A percentile compares a stretch with the other conserved stretches of the same genome.
Conservation (phyloP, 441 rosid genomes). For the Arabidopsis lyrata region DNA sequence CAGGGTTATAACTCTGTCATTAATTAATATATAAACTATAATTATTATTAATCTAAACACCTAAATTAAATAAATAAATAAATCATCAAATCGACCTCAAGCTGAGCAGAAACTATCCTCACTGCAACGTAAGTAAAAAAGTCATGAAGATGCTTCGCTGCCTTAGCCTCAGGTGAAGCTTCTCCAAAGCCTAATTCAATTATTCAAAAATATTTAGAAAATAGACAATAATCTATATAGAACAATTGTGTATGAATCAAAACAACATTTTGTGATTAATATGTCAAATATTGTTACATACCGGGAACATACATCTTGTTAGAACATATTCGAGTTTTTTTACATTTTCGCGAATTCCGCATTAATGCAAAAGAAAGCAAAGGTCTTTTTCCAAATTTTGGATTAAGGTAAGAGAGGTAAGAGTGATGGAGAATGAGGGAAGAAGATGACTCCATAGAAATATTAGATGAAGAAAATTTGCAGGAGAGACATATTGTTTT, state of each 20-base stretch:
- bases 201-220: background rate
- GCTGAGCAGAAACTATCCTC: conserved; percentile 79
- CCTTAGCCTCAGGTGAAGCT: conserved; percentile 89
- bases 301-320: conserved; percentile 93
- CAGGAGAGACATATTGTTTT: conserved; percentile 20
- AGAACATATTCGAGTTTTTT: conserved; percentile 45
- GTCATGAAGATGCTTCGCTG: conserved; percentile 74
- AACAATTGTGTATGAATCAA: conserved; percentile 1
- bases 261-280: background rate
- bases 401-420: conserved; percentile 46
- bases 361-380: conserved; percentile 39
- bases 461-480: conserved; percentile 25
- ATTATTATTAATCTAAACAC: background rate
- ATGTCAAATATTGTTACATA: conserved; percentile 41
- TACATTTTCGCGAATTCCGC: conserved; percentile 36
- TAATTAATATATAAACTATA: conserved; percentile 16
- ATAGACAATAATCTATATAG: background rate
- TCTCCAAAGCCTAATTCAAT: conserved; percentile 72
- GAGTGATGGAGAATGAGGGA: conserved; percentile 49
- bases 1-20: conserved; percentile 83
- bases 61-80: conserved; percentile 1
- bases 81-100: conserved; percentile 58
- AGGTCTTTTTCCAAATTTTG: conserved; percentile 39
- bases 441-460: conserved; percentile 56
- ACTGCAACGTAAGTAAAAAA: conserved; percentile 84